phyloP scores from a whole-genome alignment of 2,329 filamentous ascomycete species.

The Pseudocercospora vitis region DNA sequence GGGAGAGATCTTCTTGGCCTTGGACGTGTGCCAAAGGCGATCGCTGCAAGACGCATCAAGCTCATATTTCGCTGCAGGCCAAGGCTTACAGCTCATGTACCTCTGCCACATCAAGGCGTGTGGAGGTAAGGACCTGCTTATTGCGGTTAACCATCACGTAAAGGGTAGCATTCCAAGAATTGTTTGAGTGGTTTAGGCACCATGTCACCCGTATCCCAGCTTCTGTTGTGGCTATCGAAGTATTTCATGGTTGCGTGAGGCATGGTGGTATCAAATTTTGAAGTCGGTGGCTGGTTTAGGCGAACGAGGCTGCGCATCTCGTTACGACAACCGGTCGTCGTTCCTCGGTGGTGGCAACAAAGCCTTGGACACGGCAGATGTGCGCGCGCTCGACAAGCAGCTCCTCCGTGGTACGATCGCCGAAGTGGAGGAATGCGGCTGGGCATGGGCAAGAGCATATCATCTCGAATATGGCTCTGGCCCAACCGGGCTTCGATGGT shows the following conservation, averaged over 20 bases:
- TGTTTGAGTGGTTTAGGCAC: background rate
- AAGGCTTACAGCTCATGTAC: conserved; percentile 11
- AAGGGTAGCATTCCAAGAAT: background rate
- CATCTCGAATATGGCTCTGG: too few relatives aligned
- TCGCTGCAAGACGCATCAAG: conserved; percentile 4
- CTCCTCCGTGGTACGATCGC: background rate
- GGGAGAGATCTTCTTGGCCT: background rate
- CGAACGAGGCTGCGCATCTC: background rate
- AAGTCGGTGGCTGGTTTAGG: background rate
- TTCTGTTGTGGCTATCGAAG: too few relatives aligned
- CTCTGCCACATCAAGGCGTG: background rate
- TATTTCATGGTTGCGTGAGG: too few relatives aligned
- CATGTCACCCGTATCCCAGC: background rate
- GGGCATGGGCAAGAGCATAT: too few relatives aligned
- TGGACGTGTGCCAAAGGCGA: background rate
- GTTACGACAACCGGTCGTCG: background rate
- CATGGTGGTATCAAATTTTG: too few relatives aligned
- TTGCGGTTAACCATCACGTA: background rate
- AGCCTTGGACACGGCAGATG: background rate
- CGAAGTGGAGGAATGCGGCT: too few relatives aligned
- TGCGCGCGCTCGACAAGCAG: background rate
- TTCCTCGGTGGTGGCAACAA: background rate
- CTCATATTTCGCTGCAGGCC: conserved; percentile 3
- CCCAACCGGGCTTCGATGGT: too few relatives aligned
- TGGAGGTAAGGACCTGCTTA: background rate